Evolutionary conservation across 2,329 filamentous ascomycete species (phyloP), one percentile per base, ranked within the genome.

Genomic region (Diaporthe amygdali): DNA sequence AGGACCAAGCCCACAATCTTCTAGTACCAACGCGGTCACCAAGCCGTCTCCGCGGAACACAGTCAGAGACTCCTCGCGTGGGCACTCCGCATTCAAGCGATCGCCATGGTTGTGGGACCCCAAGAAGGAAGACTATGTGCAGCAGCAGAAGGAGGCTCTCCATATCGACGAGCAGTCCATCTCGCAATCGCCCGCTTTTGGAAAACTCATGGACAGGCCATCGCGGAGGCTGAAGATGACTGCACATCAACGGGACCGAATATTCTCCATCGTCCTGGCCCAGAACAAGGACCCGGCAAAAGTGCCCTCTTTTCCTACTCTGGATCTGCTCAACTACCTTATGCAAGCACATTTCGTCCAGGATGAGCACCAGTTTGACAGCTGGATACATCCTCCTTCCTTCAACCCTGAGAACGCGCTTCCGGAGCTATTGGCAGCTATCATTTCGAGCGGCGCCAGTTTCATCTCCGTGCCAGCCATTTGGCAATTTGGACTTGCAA

Each of bases 41-140:
- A 17, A 39, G 68, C 14, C 70, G 72, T 39, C 74, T 22, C 68
- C 68, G 9, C 52, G 59, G 25, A 46, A 25, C 46, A 8, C 68
- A 9, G 63, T 70, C 15, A 70, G 76, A 10, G 78, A 80, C 66
- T 75, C 76, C 9, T 77, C 76, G 6, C 75, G 74, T 20, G 76
- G 77, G 10, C 78, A 80, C 66, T 78, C 77, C 44, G 79, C 79
- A 30, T 80, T 80, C 72, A 79, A 79, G 68, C 72, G 78, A 14
- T 80, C 79, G 25, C 79, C 79, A 1, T 80, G 79, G 79, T 76
- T 80, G 7, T 80, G 79, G 79, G 78, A 80, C 34, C 78, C 79
- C 2, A 75, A 78, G 27, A 70, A 76, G 5, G 75, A 76, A 54
- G 78, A 80, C 52, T 76, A 78, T 54, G 73, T 76, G 5, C 72